Conservation (phyloP, 2,329 filamentous ascomycete species). For the Claviceps capensis region DNA sequence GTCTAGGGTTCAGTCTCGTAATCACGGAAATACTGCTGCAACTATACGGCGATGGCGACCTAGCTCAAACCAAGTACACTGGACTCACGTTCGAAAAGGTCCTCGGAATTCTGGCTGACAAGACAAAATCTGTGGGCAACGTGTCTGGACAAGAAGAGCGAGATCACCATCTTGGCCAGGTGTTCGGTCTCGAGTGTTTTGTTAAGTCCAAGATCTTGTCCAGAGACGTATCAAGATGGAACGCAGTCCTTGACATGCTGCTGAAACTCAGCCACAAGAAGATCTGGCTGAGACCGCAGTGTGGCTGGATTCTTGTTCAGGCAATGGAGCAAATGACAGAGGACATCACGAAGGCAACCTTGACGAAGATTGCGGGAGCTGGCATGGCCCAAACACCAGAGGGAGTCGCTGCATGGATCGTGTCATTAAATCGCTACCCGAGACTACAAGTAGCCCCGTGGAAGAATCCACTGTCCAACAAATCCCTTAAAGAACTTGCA, state of each 20-base stretch:
- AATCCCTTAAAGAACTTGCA: constrained; percentile 54
- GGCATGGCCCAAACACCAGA: constrained; percentile 71
- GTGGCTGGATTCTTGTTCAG: constrained; percentile 68
- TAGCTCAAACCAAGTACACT: constrained; percentile 33
- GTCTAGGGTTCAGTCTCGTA: constrained; percentile 80
- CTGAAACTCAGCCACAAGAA: constrained; percentile 67
- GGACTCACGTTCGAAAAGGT: constrained; percentile 42
- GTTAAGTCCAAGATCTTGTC: constrained; percentile 67
- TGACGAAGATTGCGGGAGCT: constrained; percentile 47
- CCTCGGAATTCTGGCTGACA: constrained; percentile 38
- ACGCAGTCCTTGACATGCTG: constrained; percentile 55
- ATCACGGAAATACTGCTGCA: constrained; percentile 68
- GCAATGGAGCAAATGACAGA: constrained; percentile 49
- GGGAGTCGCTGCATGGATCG: constrained; percentile 79
- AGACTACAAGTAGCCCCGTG: constrained; percentile 55
- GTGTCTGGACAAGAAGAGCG: constrained; percentile 61
- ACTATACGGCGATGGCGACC: constrained; percentile 41
- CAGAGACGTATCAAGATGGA: constrained; percentile 44
- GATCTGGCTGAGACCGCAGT: constrained; percentile 80
- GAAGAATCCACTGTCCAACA: constrained; percentile 60
- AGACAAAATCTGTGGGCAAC: constrained; percentile 39
- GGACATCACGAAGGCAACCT: constrained; percentile 44
- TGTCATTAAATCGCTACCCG: constrained; percentile 49
- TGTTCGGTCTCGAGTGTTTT: constrained; percentile 80
- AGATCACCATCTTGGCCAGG: constrained; percentile 70